phyloP scores from a whole-genome alignment of 2,329 filamentous ascomycete species.

The Alternaria alternata region DNA sequence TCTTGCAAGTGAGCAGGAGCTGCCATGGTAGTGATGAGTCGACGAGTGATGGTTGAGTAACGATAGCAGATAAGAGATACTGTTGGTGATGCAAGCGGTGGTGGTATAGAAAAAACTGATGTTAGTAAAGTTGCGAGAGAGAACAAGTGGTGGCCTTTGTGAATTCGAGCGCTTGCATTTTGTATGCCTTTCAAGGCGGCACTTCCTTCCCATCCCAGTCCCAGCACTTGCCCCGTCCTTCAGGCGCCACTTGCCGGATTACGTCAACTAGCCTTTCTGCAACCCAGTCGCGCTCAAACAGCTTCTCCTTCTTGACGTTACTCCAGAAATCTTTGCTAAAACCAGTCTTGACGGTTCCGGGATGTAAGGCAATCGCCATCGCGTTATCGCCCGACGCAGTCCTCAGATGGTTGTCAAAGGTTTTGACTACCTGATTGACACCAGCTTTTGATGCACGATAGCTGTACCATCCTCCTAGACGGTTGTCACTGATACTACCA shows the following conservation, averaged over 20 bases:
- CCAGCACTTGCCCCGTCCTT: constrained; percentile 51
- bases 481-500: constrained; percentile 76
- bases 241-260: constrained; percentile 70
- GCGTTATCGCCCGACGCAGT: constrained; percentile 67
- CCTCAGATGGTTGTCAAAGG: constrained; percentile 72
- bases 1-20: background rate
- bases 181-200: constrained; percentile 36
- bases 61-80: background rate
- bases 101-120: background rate
- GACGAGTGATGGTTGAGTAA: background rate
- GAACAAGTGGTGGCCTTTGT: background rate
- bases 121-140: background rate
- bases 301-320: constrained; percentile 66
- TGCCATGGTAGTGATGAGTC: constrained; percentile 1
- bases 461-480: constrained; percentile 80
- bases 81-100: background rate
- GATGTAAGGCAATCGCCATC: constrained; percentile 75
- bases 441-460: constrained; percentile 81
- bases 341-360: constrained; percentile 80
- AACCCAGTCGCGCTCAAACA: constrained; percentile 73
- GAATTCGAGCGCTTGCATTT: constrained; percentile 1
- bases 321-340: constrained; percentile 77
- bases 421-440: constrained; percentile 75
- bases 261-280: constrained; percentile 71
- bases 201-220: constrained; percentile 53